Evolutionary conservation across 2,329 filamentous ascomycete genomes (phyloP).

Genomic region (Ramularia collo-cygni): DNA sequence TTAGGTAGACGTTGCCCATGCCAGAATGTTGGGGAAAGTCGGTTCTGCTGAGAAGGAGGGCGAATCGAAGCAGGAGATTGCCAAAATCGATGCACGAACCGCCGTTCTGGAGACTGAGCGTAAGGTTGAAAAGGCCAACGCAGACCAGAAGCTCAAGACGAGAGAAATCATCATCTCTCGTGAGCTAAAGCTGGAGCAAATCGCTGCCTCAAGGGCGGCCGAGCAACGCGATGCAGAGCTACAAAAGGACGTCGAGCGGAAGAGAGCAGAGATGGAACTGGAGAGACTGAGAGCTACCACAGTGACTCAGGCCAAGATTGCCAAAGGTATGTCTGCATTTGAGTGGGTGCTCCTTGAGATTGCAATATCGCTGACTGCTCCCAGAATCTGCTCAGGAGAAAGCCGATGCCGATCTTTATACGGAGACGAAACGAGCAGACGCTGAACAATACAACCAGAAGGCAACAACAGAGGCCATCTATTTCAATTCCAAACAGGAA

Average conservation of each 20-base stretch:
- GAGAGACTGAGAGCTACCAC: conserved; percentile 71
- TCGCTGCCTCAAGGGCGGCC: conserved; percentile 64
- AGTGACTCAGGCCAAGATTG: conserved; percentile 69
- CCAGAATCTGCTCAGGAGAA: conserved; percentile 64
- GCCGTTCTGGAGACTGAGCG: conserved; percentile 78
- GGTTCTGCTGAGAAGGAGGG: conserved; percentile 73
- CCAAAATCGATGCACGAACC: conserved; percentile 80
- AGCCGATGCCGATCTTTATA: conserved; percentile 51
- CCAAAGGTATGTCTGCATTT: conserved; percentile 40
- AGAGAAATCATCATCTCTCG: conserved; percentile 65
- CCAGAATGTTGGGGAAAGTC: conserved; percentile 56
- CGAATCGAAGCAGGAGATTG: conserved; percentile 75
- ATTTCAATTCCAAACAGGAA: conserved; percentile 34
- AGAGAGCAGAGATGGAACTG: conserved; percentile 71
- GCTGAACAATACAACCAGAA: conserved; percentile 53
- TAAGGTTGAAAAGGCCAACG: conserved; percentile 69
- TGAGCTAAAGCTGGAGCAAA: conserved; percentile 68
- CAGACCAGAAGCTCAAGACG: conserved; percentile 68
- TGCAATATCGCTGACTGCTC: no score
- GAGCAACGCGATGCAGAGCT: conserved; percentile 75
- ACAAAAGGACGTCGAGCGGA: conserved; percentile 68
- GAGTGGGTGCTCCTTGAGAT: no score
- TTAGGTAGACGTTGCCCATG: background rate
- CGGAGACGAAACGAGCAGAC: conserved; percentile 46
- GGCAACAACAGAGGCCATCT: conserved; percentile 51